Base-by-base conservation (phyloP, 1,284 basidiomycete genomes). In the Volvariella surrecta region DNA sequence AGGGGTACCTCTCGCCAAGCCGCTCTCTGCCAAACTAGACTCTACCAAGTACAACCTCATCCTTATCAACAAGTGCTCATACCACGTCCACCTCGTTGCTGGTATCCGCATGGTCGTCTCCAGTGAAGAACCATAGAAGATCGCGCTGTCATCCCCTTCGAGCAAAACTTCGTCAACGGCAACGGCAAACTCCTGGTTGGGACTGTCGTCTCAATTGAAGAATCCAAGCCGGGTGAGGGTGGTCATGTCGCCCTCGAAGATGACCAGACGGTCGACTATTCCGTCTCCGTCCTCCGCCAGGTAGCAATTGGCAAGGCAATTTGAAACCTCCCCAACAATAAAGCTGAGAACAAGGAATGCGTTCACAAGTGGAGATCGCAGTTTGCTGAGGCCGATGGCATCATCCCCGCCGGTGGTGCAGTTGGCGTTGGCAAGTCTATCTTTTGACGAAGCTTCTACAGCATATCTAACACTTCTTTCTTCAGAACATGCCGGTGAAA, bases 361-460 rank as follows among this genome's bases (percentile, higher is more conserved):
- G 49, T 81, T 24, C 48, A 50, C 3, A 47, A 56, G 1, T 76
- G 72, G 70, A 62, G 73, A 28, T 51, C 53, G 30, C 68, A 67
- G 41, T 71, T 79, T 46, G 59, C 64, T 31, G 57, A 60, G 1
- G 74, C 79, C 1, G 60, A 64, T 21, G 65, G 72, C 49, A 64
- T 81, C 43, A 66, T 76, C 6, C 57, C 84, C 31, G 74, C 67
- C 4, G 82, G 81, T 31, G 82, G 82, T 20, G 65, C 81, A 2
- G 71, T 82, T 20, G 79, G 76, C 6, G 58, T 73, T 40, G 82
- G 80, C 80, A 51, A 45, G 57, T 54, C 31, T 44, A 32, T 39
- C 18, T 15, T 16, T 20, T 16, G 32, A 37, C 24, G n/a, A 19
- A 21, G 8, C 2, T 2, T 4, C 9, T 41, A 21, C 7, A 19